Evolutionary conservation across 352 stramenopile genomes (phyloP).

Genomic region (Globisporangium splendens): DNA sequence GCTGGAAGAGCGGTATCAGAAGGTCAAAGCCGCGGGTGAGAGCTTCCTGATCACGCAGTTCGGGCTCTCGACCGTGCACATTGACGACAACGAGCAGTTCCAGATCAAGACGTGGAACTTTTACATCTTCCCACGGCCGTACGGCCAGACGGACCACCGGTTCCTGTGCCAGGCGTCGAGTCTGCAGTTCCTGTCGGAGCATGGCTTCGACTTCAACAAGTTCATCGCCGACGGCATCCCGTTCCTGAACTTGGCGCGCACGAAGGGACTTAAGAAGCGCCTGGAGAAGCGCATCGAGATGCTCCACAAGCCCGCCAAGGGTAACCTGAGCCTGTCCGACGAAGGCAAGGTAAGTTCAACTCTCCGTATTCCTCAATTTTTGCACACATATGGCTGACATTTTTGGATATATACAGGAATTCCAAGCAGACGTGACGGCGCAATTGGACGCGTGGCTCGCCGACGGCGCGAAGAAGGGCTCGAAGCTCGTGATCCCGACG

Average conservation of each 20-base stretch:
- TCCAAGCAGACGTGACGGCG: conserved; percentile 41
- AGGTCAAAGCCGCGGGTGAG: conserved; percentile 68
- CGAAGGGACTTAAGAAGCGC: conserved; percentile 41
- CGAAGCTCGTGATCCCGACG: conserved; percentile 48
- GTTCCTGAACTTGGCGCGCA: conserved; percentile 62
- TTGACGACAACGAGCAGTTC: conserved; percentile 51
- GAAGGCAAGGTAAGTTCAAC: conserved; percentile 25
- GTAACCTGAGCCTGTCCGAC: conserved; percentile 46
- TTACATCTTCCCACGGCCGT: conserved; percentile 76
- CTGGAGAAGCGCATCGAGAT: conserved; percentile 57
- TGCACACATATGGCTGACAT: not conserved
- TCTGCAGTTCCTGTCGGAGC: conserved; percentile 78
- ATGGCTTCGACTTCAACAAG: conserved; percentile 87
- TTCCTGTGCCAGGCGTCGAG: conserved; percentile 80
- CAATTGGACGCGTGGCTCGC: conserved; percentile 54
- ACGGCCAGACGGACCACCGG: conserved; percentile 58
- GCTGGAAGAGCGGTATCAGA: conserved; percentile 70
- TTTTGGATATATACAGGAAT: conserved; percentile 12
- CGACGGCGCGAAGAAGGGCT: conserved; percentile 41
- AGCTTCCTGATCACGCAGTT: conserved; percentile 85
- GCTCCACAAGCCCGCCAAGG: conserved; percentile 46
- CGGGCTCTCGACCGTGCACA: conserved; percentile 69
- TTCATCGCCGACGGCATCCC: conserved; percentile 81
- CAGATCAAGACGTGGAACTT: conserved; percentile 86
- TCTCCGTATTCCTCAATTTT: too few species aligned